These are phyloP conservation scores for Mycena latifolia DNA, from an alignment of 768 basidiomycete genomes.

Conservation along the genomic window DNA sequence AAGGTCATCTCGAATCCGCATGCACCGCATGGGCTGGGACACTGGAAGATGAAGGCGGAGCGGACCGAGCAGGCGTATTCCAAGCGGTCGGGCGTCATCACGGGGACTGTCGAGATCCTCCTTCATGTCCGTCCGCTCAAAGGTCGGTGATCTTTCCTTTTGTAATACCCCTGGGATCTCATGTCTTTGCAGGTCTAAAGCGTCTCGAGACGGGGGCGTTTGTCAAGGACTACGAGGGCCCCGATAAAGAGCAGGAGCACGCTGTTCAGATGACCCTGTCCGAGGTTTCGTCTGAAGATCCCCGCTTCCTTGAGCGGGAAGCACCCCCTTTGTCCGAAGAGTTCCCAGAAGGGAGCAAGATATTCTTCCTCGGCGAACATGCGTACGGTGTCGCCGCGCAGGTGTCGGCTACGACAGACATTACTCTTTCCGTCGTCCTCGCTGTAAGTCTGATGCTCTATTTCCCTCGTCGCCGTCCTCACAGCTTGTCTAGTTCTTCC, in stretches of 20 bases:
- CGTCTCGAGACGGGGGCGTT: conserved; percentile 91
- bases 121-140: conserved; percentile 93
- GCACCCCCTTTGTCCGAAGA: conserved; percentile 89
- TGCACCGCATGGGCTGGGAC: conserved; percentile 69
- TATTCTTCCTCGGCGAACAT: conserved; percentile 96
- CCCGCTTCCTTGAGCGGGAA: conserved; percentile 84
- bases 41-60: conserved; percentile 88
- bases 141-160: conserved; percentile 60
- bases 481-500: conserved; percentile 79
- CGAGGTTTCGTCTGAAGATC: conserved; percentile 89
- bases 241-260: conserved; percentile 86
- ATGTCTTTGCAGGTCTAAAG: conserved; percentile 75
- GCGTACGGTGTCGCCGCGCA: conserved; percentile 97
- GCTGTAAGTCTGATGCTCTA: conserved; percentile 66
- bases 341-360: conserved; percentile 90
- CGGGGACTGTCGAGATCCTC: conserved; percentile 82
- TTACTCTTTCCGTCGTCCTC: conserved; percentile 82
- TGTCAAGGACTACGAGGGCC: conserved; percentile 92
- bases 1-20: conserved; percentile 83
- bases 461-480: background rate
- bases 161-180: conserved; percentile 1
- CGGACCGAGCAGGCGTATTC: conserved; percentile 88
- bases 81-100: conserved; percentile 89
- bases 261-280: conserved; percentile 90
- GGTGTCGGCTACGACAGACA: conserved; percentile 79